A percentile compares a stretch with the other conserved stretches of the same genome.
These are phyloP conservation scores for Sarcocystis neurona DNA, from an alignment of 169 alveolate genomes.

Conservation along the genomic window DNA sequence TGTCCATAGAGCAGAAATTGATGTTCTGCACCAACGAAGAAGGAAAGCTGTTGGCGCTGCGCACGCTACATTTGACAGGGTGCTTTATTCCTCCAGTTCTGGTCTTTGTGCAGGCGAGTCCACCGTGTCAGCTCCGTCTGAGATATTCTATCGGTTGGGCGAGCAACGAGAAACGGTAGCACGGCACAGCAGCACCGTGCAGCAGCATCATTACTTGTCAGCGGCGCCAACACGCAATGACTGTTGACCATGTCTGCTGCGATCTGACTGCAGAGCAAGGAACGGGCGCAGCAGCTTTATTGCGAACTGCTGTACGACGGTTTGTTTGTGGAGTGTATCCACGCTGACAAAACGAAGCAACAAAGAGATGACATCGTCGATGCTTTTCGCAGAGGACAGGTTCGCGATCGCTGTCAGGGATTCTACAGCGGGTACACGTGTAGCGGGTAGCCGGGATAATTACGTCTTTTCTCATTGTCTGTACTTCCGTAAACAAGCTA, in stretches of 20 bases:
- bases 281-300: slow-evolving; percentile 63
- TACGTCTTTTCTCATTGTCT: too few species aligned
- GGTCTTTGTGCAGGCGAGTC: slow-evolving; percentile 55
- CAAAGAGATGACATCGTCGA: slow-evolving; percentile 73
- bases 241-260: too few species aligned
- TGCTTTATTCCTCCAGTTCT: slow-evolving; percentile 61
- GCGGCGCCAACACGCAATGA: too few species aligned
- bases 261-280: slow-evolving; percentile 51
- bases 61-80: slow-evolving; percentile 49
- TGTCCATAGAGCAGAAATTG: slow-evolving; percentile 62
- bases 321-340: slow-evolving; percentile 60
- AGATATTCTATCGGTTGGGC: too few species aligned
- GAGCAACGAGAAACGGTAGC: too few species aligned
- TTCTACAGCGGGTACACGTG: too few species aligned
- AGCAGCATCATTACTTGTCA: not conserved
- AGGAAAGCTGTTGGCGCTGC: slow-evolving; percentile 67
- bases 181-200: too few species aligned
- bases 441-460: too few species aligned
- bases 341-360: slow-evolving; percentile 62
- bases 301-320: slow-evolving; percentile 63
- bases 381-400: slow-evolving; percentile 74
- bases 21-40: slow-evolving; percentile 62
- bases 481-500: too few species aligned
- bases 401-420: too few species aligned
- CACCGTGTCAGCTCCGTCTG: too few species aligned